Percentiles rank a stretch among this genome's conserved stretches.
These are phyloP conservation scores for Avena sativa DNA, from an alignment of 176 grass and related monocot species.

Conservation along the genomic window DNA sequence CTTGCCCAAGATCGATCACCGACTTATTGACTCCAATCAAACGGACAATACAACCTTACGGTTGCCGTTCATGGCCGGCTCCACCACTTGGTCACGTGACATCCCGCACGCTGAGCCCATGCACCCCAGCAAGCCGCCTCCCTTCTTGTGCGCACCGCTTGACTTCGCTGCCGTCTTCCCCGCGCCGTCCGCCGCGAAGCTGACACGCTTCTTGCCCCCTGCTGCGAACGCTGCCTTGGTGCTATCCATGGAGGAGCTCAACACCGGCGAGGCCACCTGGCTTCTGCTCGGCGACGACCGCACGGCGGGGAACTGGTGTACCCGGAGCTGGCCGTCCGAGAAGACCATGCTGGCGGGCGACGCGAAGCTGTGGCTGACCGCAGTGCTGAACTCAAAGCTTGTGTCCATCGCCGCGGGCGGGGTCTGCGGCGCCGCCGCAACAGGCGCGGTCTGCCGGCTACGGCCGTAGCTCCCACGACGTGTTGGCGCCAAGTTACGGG, in stretches of 20 bases:
- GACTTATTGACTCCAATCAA: conserved; percentile 20
- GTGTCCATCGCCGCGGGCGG: background rate
- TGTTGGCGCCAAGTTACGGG: background rate
- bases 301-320: conserved; percentile 54
- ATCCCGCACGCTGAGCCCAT: conserved; percentile 41
- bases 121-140: conserved; percentile 57
- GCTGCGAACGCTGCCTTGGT: background rate
- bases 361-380: conserved; percentile 36
- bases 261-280: conserved; percentile 12
- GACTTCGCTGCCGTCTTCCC: background rate
- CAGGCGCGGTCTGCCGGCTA: conserved; percentile 9
- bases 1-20: background rate
- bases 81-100: conserved; percentile 30
- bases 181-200: conserved; percentile 13
- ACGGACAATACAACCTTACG: conserved; percentile 22
- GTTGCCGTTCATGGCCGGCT: conserved; percentile 39
- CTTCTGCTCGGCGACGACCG: conserved; percentile 5
- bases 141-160: conserved; percentile 14
- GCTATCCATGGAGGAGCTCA: background rate
- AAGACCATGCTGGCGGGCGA: conserved; percentile 61
- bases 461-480: conserved; percentile 2
- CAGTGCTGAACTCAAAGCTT: conserved; percentile 58
- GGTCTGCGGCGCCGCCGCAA: background rate
- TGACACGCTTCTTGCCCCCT: conserved; percentile 52
- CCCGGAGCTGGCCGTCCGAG: conserved; percentile 58